A percentile compares a stretch with the other conserved stretches of the same genome.
These are phyloP conservation scores for Opeltia flavorubescens DNA, from an alignment of 495 filamentous ascomycete species.

Conservation along the genomic window DNA sequence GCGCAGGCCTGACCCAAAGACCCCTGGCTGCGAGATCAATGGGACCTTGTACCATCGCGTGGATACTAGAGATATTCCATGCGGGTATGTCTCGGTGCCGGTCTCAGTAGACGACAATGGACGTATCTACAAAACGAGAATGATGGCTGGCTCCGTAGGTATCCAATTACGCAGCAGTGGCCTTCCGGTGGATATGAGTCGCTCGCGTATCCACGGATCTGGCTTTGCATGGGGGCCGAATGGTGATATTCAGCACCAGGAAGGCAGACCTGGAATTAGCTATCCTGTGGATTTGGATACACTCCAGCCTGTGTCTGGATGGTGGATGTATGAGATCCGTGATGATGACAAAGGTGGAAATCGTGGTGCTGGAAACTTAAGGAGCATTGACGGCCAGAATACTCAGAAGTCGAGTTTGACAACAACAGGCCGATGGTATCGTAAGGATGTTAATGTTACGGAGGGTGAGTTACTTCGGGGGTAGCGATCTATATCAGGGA, in stretches of 20 bases:
- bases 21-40: slow-evolving; percentile 6
- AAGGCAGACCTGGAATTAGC: background rate
- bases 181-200: slow-evolving; percentile 4
- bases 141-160: slow-evolving; percentile 22
- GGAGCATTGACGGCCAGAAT: too few relatives aligned
- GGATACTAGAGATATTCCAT: slow-evolving; percentile 12
- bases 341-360: too few relatives aligned
- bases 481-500: too few relatives aligned
- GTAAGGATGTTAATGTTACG: too few relatives aligned
- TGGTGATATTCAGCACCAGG: background rate
- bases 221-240: background rate
- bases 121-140: slow-evolving; percentile 4
- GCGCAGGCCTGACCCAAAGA: background rate
- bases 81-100: slow-evolving; percentile 16
- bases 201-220: background rate
- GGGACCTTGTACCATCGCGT: slow-evolving; percentile 7
- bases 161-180: slow-evolving; percentile 14
- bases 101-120: slow-evolving; percentile 18
- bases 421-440: too few relatives aligned
- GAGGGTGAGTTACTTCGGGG: too few relatives aligned
- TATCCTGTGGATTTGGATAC: background rate
- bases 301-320: background rate
- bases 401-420: too few relatives aligned
- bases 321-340: background rate
- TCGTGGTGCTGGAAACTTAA: too few relatives aligned